Evolutionary conservation across 805 yeast species (phyloP), one percentile per base, ranked within the genome.

Genomic region (Hanseniaspora clermontiae): DNA sequence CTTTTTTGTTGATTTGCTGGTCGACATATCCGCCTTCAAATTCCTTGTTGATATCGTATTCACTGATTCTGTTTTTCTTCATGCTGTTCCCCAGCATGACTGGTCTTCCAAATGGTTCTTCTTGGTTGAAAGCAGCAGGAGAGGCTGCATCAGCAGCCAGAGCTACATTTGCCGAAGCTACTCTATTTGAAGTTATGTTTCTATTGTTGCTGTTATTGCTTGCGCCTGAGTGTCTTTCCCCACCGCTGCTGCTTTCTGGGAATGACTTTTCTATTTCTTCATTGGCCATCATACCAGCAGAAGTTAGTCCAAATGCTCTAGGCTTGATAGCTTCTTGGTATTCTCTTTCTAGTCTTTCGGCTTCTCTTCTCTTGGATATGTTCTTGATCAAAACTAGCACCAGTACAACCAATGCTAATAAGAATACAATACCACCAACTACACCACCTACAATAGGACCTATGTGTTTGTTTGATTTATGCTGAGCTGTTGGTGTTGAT

Each of bases 391-490:
- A 62, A 46, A 74, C 67, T 51, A 75, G 53, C 31, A 76, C 63
- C 1, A 73, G 61, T 1, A 71, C 70, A 1, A 73, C 77, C 5
- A 77, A 57, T 2, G 69, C 66, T 3, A 71, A 71, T 1, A 78
- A 67, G 31, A 79, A 80, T 15, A 66, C 77, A 14, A 79, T 69
- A 27, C 78, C 81, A 20, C 84, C 84, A 14, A 77, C 78, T 2
- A 78, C 83, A 51, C 82, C 81, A 50, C 84, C 84, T 8, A 80
- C 83, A 37, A 79, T 80, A 24, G 83, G 82, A 2, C 84, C 84
- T 59, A 69, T 68, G 62, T 72, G 60, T 61, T 60, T 51, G 62
- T 61, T 58, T 43, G 65, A 58, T 27, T 27, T 42, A 3, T 62
- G 43, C 9, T 37, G 43, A 15, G 4, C 11, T 11, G 19, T 15